Evolutionary conservation across 768 basidiomycete species (phyloP).

Genomic region (Dacryopinax spathularia): DNA sequence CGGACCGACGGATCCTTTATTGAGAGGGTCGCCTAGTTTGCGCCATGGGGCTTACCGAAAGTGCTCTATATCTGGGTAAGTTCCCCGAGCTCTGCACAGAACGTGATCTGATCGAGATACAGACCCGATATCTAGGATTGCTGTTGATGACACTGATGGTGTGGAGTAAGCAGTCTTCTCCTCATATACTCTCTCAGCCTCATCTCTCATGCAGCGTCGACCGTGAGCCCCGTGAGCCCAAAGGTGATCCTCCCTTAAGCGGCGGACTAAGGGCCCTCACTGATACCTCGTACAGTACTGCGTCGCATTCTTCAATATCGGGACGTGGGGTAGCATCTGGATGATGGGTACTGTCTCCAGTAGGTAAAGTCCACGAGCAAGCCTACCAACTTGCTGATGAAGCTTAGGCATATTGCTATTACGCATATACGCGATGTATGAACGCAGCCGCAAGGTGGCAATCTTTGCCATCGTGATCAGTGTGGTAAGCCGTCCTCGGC

Average conservation of each 20-base stretch:
- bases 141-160: neutral
- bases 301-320: slow-evolving; percentile 1
- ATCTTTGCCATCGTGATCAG: neutral
- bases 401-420: neutral
- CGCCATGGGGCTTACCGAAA: neutral
- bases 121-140: neutral
- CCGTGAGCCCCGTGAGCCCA: neutral
- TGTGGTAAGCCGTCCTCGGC: neutral
- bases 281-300: no score
- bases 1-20: no score
- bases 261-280: no score
- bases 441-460: neutral
- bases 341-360: slow-evolving; percentile 1
- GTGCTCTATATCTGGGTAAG: neutral
- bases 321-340: neutral
- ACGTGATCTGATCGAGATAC: neutral
- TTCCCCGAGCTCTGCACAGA: neutral
- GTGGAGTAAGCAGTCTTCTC: neutral
- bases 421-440: neutral
- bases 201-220: neutral
- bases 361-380: neutral
- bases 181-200: neutral
- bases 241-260: no score
- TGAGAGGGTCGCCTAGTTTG: no score
- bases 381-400: neutral